Conservation (phyloP, 805 yeast genomes). For the Kluyveromyces lactis region DNA sequence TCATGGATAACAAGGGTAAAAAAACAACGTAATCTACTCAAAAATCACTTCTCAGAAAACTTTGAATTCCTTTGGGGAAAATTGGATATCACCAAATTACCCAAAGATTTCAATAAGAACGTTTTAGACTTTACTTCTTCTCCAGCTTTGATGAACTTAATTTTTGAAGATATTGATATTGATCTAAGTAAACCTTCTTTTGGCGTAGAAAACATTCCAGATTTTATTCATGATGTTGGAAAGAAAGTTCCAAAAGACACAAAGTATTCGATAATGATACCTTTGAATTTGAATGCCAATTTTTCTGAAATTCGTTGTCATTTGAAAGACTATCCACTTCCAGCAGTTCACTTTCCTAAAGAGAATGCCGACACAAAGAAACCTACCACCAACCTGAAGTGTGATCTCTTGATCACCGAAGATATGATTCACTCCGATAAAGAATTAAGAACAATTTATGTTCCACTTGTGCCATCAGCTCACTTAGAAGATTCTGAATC, state of each 20-base stretch:
- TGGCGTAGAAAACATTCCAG: slow-evolving; percentile 43
- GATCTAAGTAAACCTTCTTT: slow-evolving; percentile 42
- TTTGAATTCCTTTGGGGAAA: slow-evolving; percentile 37
- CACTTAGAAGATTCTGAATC: slow-evolving; percentile 30
- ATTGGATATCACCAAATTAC: slow-evolving; percentile 26
- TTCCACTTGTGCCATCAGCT: slow-evolving; percentile 51
- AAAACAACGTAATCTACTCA: slow-evolving; percentile 35
- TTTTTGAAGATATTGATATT: slow-evolving; percentile 42
- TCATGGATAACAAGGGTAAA: slow-evolving; percentile 69
- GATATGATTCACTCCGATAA: slow-evolving; percentile 41
- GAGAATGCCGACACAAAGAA: slow-evolving; percentile 26
- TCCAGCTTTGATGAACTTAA: slow-evolving; percentile 47
- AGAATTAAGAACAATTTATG: slow-evolving; percentile 50
- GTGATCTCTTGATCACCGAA: slow-evolving; percentile 67
- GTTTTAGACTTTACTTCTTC: slow-evolving; percentile 39
- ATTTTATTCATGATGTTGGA: slow-evolving; percentile 65
- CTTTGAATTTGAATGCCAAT: slow-evolving; percentile 47
- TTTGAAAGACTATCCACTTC: slow-evolving; percentile 79
- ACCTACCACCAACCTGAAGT: slow-evolving; percentile 37
- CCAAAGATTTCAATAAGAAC: slow-evolving; percentile 35
- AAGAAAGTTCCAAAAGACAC: slow-evolving; percentile 76
- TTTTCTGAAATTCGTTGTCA: slow-evolving; percentile 60
- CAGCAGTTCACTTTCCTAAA: slow-evolving; percentile 65
- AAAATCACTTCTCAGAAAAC: slow-evolving; percentile 33
- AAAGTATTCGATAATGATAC: slow-evolving; percentile 58